Evolutionary conservation across 78 protist species (phyloP).

Genomic region (Dictyostelium discoideum): DNA sequence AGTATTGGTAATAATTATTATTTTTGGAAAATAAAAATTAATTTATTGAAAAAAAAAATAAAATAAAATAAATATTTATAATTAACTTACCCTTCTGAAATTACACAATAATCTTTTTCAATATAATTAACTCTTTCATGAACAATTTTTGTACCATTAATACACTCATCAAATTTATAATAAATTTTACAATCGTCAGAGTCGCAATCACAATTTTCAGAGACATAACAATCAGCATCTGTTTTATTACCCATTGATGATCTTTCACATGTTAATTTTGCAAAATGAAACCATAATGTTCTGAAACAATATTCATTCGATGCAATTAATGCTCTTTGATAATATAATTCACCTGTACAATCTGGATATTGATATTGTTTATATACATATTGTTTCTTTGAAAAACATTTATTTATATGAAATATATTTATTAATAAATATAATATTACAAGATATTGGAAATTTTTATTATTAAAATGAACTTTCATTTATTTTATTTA

Average conservation of each 20-base stretch:
- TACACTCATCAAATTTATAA: neutral
- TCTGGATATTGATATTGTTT: neutral
- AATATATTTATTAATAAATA: neutral
- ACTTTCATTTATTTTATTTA: neutral
- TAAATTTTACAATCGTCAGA: neutral
- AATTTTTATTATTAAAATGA: neutral
- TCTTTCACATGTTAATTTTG: neutral
- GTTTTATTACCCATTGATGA: neutral
- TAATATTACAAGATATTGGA: neutral
- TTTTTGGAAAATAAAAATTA: too few relatives aligned
- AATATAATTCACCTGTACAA: neutral
- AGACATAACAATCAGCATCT: neutral
- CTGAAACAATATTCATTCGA: neutral
- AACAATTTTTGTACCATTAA: neutral
- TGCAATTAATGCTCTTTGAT: neutral
- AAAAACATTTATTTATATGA: neutral
- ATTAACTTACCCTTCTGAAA: neutral
- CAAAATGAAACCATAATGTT: neutral
- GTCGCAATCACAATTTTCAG: neutral
- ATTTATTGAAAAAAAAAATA: too few relatives aligned
- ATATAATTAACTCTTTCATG: neutral
- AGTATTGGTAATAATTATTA: too few relatives aligned
- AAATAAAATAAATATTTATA: neutral
- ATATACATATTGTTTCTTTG: neutral
- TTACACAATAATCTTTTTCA: constrained; percentile 6